Evolutionary conservation across 208 protist species (phyloP).

Genomic region (Leishmania aethiopica): DNA sequence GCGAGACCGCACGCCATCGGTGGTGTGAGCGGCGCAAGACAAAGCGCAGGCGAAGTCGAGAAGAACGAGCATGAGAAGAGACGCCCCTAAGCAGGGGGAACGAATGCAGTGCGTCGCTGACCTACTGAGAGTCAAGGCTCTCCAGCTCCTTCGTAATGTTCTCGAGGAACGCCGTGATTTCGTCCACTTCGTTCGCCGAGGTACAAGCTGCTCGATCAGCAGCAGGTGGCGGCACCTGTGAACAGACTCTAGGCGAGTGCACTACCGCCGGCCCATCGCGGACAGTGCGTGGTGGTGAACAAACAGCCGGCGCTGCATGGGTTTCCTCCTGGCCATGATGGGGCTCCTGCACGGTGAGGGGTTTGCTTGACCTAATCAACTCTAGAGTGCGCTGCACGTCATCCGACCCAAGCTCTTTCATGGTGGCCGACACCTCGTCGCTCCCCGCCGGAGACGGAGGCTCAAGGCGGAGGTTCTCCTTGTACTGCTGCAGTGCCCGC

Average conservation of each 20-base stretch:
- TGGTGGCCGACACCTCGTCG: slow-evolving; percentile 22
- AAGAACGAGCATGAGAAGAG: slow-evolving; percentile 18
- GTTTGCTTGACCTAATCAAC: slow-evolving; percentile 40
- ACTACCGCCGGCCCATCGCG: slow-evolving; percentile 4
- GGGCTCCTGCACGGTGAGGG: slow-evolving; percentile 16
- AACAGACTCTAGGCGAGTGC: slow-evolving; percentile 8
- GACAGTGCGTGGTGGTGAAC: not conserved
- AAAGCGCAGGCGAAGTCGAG: not conserved
- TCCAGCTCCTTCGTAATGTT: slow-evolving; percentile 82
- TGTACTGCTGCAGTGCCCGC: slow-evolving; percentile 50
- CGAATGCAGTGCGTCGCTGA: no score
- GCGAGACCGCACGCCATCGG: not conserved
- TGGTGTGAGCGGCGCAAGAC: not conserved
- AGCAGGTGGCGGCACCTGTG: not conserved
- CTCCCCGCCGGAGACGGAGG: slow-evolving; percentile 14
- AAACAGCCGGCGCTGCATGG: not conserved
- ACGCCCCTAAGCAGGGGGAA: not conserved
- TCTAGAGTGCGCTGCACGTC: slow-evolving; percentile 34
- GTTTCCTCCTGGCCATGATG: not conserved
- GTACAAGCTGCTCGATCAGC: not conserved
- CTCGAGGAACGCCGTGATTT: slow-evolving; percentile 64
- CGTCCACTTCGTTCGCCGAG: slow-evolving; percentile 21
- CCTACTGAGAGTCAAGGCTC: slow-evolving; percentile 35
- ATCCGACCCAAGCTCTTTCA: slow-evolving; percentile 35
- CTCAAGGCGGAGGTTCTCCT: slow-evolving; percentile 28